Conservation (phyloP, 108 stramenopile genomes). For the Conticribra guillardii region DNA sequence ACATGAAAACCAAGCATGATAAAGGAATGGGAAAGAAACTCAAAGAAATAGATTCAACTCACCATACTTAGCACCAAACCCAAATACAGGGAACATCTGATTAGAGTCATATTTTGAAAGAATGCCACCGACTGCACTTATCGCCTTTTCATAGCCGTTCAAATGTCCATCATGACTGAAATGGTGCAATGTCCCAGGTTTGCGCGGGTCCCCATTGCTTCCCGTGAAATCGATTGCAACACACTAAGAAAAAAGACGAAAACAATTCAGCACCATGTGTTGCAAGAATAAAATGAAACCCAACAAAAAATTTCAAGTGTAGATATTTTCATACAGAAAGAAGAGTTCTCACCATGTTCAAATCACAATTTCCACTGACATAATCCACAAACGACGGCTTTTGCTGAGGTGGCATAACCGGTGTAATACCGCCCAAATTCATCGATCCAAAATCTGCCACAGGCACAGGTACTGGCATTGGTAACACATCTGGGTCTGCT, state of each 20-base stretch:
- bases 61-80: conserved; percentile 93
- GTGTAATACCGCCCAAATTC: conserved; percentile 19
- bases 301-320: too few relatives aligned
- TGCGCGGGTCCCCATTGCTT: conserved; percentile 87
- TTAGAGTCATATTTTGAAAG: conserved; percentile 84
- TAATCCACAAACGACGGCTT: conserved; percentile 75
- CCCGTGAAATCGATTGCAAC: conserved; percentile 95
- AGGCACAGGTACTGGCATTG: conserved; percentile 20
- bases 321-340: neutral
- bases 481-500: conserved; percentile 12
- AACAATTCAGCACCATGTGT: too few relatives aligned
- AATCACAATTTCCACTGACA: conserved; percentile 72
- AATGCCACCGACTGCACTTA: conserved; percentile 62
- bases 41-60: too few relatives aligned
- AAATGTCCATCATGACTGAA: conserved; percentile 62
- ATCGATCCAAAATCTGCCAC: conserved; percentile 19
- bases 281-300: too few relatives aligned
- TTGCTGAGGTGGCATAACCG: conserved; percentile 8
- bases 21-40: too few relatives aligned
- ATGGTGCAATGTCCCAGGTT: conserved; percentile 80
- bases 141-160: conserved; percentile 84
- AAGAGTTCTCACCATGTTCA: conserved; percentile 48
- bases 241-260: conserved; percentile 9
- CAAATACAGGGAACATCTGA: conserved; percentile 81
- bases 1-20: too few relatives aligned